These are phyloP conservation scores for Fusarium keratoplasticum DNA, from an alignment of 2,329 filamentous ascomycete genomes.

Conservation along the genomic window DNA sequence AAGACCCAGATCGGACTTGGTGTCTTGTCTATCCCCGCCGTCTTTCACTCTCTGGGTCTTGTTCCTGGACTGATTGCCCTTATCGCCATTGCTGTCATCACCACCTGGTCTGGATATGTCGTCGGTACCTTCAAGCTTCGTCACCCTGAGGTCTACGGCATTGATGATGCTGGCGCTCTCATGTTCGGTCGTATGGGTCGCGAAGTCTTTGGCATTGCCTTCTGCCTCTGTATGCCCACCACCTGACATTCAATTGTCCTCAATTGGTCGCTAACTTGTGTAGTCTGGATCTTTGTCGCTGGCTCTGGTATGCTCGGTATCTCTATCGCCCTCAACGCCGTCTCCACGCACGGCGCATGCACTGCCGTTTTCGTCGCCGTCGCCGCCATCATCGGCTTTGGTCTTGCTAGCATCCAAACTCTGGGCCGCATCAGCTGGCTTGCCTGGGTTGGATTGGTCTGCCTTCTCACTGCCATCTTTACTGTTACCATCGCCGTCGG, in stretches of 20 bases:
- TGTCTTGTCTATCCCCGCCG: conserved; percentile 50
- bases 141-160: conserved; percentile 63
- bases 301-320: neutral
- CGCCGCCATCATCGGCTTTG: neutral
- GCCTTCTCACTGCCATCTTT: conserved; percentile 43
- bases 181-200: conserved; percentile 58
- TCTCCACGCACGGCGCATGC: neutral
- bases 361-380: neutral
- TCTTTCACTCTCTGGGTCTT: neutral
- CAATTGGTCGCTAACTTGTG: neutral
- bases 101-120: conserved; percentile 59
- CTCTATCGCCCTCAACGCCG: neutral
- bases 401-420: neutral
- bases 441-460: neutral
- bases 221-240: neutral
- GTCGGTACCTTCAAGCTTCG: conserved; percentile 62
- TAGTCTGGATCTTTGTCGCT: neutral
- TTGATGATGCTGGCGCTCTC: conserved; percentile 62
- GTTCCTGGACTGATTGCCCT: neutral
- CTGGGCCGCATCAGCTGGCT: neutral
- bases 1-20: conserved; percentile 58
- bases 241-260: neutral
- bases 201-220: neutral
- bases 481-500: conserved; percentile 49
- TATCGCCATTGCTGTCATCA: neutral